Evolutionary conservation across 2,329 filamentous ascomycete genomes (phyloP), one percentile per base, ranked within the genome.

Genomic region (Pyricularia sp.): DNA sequence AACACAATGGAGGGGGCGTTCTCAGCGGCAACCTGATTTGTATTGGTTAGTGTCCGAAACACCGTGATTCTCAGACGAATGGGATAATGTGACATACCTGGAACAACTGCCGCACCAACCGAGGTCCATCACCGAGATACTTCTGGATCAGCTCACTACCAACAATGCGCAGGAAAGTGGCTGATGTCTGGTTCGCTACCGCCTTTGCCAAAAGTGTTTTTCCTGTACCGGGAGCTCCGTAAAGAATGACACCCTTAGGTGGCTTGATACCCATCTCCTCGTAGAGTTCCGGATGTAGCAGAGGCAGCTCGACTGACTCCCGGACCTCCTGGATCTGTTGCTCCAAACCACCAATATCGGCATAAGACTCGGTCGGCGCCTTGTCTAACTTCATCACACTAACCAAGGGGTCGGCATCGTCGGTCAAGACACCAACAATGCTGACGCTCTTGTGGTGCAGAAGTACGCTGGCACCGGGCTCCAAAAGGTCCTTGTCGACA

Each of bases 201-300:
- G 95, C 95, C 83, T 98, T 98, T 71, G 95, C 95, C 69, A 99
- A 84, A 3, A 97, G 84, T 5, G 94, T 98, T 84, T 98, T 99
- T 80, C 95, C 95, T 10, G 95, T 99, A 80, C 95, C 95, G 0
- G 95, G 95, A 5, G 93, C 93, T 82, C 95, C 95, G 79, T 99
- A 99, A 30, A 99, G 90, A 76, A 99, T 99, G 75, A 99, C 95
- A 86, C 95, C 95, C 86, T 99, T 99, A 71, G 95, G 95, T 4
- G 95, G 95, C 81, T 99, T 99, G 86, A 99, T 98, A 77, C 95
- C 95, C 95, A 99, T 99, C 84, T 99, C 95, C 80, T 99, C 95
- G 81, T 99, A 99, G 68, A 99, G 83, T 81, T 99, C 95, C 0
- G 95, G 95, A 78, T 99, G 95, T 70, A 99, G 85, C 72, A 99